Evolutionary conservation across 2,329 filamentous ascomycete genomes (phyloP), one percentile per base, ranked within the genome.

Genomic region (Fusarium keratoplasticum): DNA sequence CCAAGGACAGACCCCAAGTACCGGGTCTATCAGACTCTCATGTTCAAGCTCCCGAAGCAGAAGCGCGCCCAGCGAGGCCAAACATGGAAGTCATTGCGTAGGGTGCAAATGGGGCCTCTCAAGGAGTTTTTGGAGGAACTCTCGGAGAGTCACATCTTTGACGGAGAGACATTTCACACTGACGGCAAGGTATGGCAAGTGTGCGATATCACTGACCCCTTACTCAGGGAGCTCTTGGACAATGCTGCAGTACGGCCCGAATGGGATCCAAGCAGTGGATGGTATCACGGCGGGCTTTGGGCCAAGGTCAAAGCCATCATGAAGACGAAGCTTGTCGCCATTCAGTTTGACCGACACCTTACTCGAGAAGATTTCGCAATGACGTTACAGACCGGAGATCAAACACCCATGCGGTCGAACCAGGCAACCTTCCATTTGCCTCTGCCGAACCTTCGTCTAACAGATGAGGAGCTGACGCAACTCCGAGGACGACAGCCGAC

Each of bases 131-230:
- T 81, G 11, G 83, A 84, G 52, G 83, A 84, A 27, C 80, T 84
- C 36, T 82, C 82, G 22, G 81, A 85, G 33, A 92, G 87, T 62
- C 95, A 98, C 81, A 86, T 96, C 2, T 98, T 98, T 82, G 94
- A 97, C 70, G 96, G 96, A 55, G 87, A 91, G 68, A 89, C 88
- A 3, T 90, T 96, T 64, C 90, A 90, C 18, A 89, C 90, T 2
- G 95, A 98, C 78, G 95, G 95, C 42, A 96, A 96, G 78, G 92
- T 96, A 59, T 99, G 95, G 93, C 96, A 98, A 85, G 89, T 97
- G 29, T 97, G 95, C 84, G 96, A 99, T 81, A 92, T 98, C 64
- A 93, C 90, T 0, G 96, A 98, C 77, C 94, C 95, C 0, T 80
- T 95, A 1, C 86, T 98, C 2, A 84, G 86, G 1, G 82, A 86